Evolutionary conservation across 768 basidiomycete genomes (phyloP).

Genomic region (Lentinula sp.): DNA sequence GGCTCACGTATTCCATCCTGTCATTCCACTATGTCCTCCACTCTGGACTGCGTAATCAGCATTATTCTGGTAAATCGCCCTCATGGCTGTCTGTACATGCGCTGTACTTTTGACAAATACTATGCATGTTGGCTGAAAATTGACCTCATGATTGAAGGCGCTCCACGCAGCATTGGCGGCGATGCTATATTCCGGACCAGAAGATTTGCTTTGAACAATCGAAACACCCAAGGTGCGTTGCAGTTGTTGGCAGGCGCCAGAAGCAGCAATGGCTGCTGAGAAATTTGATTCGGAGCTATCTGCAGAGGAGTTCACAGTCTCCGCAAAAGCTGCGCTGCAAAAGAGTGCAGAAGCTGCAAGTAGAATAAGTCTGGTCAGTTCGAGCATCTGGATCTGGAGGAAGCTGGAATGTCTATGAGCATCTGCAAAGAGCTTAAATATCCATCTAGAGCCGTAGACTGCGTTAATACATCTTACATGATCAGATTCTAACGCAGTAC

Average conservation of each 20-base stretch:
- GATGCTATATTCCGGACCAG: slow-evolving; percentile 14
- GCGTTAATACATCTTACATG: background rate
- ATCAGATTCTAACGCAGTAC: background rate
- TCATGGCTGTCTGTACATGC: slow-evolving; percentile 33
- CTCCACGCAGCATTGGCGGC: slow-evolving; percentile 21
- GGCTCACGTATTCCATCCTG: slow-evolving; percentile 38
- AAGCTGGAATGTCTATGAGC: background rate
- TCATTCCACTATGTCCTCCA: slow-evolving; percentile 35
- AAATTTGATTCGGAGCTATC: background rate
- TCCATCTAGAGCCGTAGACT: background rate
- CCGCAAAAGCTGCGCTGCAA: background rate
- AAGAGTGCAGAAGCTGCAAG: background rate
- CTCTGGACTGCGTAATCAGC: slow-evolving; percentile 36
- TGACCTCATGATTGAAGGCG: slow-evolving; percentile 23
- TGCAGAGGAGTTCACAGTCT: background rate
- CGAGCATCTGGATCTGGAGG: background rate
- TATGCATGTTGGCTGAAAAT: slow-evolving; percentile 14
- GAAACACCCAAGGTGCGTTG: slow-evolving; percentile 16
- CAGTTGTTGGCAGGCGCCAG: slow-evolving; percentile 15
- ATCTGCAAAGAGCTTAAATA: background rate
- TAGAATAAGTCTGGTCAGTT: background rate
- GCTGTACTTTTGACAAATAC: slow-evolving; percentile 23
- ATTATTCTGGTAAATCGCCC: slow-evolving; percentile 25
- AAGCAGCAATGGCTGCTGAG: background rate
- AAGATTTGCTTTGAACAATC: slow-evolving; percentile 15